A percentile compares a stretch with the other conserved stretches of the same genome.
Evolutionary conservation across 1,284 basidiomycete species (phyloP).

Genomic region (Cutaneotrichosporon arboriforme): DNA sequence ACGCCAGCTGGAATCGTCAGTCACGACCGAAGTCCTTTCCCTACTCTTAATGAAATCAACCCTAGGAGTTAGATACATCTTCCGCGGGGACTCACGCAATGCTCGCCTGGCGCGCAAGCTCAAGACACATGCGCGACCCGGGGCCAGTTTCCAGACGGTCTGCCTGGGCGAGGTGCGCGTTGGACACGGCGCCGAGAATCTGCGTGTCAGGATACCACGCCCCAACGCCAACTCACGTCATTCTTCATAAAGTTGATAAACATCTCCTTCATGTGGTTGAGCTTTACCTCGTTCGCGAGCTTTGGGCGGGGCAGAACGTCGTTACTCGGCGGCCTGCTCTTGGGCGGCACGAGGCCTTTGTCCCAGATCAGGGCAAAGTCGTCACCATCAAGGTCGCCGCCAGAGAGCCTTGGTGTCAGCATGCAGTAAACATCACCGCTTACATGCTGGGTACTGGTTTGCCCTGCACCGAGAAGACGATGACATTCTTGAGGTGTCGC

Average conservation of each 20-base stretch:
- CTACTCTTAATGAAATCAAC: slow-evolving; percentile 26
- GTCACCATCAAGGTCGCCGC: slow-evolving; percentile 30
- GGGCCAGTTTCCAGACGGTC: slow-evolving; percentile 18
- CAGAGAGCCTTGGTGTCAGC: slow-evolving; percentile 17
- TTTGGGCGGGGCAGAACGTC: slow-evolving; percentile 6
- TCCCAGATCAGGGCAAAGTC: slow-evolving; percentile 34
- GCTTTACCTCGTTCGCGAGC: slow-evolving; percentile 17
- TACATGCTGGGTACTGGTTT: slow-evolving; percentile 10
- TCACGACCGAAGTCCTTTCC: not conserved
- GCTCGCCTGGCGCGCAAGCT: slow-evolving; percentile 19
- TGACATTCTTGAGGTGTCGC: slow-evolving; percentile 27
- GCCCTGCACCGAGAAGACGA: slow-evolving; percentile 27
- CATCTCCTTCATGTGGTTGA: slow-evolving; percentile 23
- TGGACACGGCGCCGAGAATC: slow-evolving; percentile 22
- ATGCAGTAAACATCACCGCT: too few relatives aligned
- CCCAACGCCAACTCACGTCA: slow-evolving; percentile 9
- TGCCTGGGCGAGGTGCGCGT: slow-evolving; percentile 26
- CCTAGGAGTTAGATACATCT: too few relatives aligned
- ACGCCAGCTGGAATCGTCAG: slow-evolving; percentile 3
- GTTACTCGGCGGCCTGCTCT: slow-evolving; percentile 15
- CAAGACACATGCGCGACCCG: slow-evolving; percentile 15
- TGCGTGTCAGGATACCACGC: slow-evolving; percentile 1
- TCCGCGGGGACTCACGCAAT: slow-evolving; percentile 30
- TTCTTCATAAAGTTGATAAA: slow-evolving; percentile 29
- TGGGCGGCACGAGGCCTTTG: slow-evolving; percentile 13